These are phyloP conservation scores for Pythium pyrilobum DNA, from an alignment of 352 stramenopile species.

Conservation along the genomic window DNA sequence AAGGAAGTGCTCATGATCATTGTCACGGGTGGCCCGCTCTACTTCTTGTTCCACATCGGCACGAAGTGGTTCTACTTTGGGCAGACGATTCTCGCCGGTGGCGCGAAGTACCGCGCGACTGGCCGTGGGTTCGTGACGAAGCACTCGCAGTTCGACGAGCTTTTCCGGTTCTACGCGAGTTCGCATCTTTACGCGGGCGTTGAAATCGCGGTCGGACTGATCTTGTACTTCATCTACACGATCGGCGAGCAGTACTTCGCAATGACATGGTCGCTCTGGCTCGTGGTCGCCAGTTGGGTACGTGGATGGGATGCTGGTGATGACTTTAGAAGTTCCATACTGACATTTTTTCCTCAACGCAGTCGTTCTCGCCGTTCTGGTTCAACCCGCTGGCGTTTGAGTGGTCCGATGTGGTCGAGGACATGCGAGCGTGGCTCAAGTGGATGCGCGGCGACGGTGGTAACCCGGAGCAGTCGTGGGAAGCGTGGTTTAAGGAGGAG, in stretches of 20 bases:
- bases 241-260: constrained; percentile 94
- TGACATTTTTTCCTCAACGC: background rate
- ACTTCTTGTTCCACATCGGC: constrained; percentile 99
- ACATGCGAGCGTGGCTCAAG: constrained; percentile 64
- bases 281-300: constrained; percentile 89
- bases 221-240: constrained; percentile 94
- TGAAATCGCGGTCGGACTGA: constrained; percentile 87
- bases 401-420: constrained; percentile 84
- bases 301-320: background rate
- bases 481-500: constrained; percentile 91
- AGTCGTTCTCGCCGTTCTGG: constrained; percentile 91
- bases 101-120: constrained; percentile 97
- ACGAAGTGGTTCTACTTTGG: constrained; percentile 99
- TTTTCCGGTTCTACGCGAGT: constrained; percentile 98
- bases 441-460: constrained; percentile 87
- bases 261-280: constrained; percentile 98
- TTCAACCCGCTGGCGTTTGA: constrained; percentile 96
- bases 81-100: constrained; percentile 97
- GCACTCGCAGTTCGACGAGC: constrained; percentile 97
- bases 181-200: constrained; percentile 97
- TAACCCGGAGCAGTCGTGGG: constrained; percentile 87
- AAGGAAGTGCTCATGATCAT: constrained; percentile 95
- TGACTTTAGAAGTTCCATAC: constrained; percentile 1
- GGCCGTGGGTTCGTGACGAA: constrained; percentile 98
- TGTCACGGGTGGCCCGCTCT: constrained; percentile 95